Conservation (phyloP, 495 filamentous ascomycete genomes). For the Evansstolkia leycettana region DNA sequence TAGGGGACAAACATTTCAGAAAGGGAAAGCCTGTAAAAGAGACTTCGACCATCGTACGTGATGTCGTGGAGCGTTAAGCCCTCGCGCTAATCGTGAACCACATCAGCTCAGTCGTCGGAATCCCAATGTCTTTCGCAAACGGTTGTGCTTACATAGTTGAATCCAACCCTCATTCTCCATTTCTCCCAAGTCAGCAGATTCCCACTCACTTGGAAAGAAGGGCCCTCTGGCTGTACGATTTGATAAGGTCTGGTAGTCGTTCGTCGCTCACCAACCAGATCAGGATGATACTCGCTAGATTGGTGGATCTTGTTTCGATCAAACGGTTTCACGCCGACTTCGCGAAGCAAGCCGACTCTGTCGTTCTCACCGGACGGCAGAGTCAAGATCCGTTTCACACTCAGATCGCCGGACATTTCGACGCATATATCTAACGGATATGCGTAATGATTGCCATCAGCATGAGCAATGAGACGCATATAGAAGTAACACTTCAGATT, state of each 20-base stretch:
- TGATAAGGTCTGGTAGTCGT: slow-evolving; percentile 61
- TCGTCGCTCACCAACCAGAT: slow-evolving; percentile 38
- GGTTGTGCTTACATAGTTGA: slow-evolving; percentile 26
- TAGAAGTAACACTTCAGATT: slow-evolving; percentile 23
- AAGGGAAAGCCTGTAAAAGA: slow-evolving; percentile 60
- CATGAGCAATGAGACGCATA: slow-evolving; percentile 10
- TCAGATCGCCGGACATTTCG: slow-evolving; percentile 45
- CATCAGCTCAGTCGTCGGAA: too few species aligned
- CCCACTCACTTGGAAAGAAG: slow-evolving; percentile 45
- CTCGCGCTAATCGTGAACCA: slow-evolving; percentile 30
- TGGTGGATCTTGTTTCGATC: slow-evolving; percentile 27
- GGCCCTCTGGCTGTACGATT: slow-evolving; percentile 66
- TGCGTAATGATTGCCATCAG: slow-evolving; percentile 56
- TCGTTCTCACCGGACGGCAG: slow-evolving; percentile 24
- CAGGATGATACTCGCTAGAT: slow-evolving; percentile 54
- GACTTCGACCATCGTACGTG: slow-evolving; percentile 49
- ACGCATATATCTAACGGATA: slow-evolving; percentile 61
- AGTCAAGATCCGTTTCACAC: slow-evolving; percentile 36
- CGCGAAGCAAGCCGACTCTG: neutral
- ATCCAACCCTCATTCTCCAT: slow-evolving; percentile 53
- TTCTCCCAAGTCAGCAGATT: slow-evolving; percentile 48
- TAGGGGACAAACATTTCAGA: slow-evolving; percentile 69
- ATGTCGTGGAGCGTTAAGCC: slow-evolving; percentile 53
- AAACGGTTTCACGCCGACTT: slow-evolving; percentile 6
- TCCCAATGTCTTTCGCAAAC: neutral